Base-by-base conservation (phyloP, 768 basidiomycete genomes). In the Rhodotorula kratochvilovae region DNA sequence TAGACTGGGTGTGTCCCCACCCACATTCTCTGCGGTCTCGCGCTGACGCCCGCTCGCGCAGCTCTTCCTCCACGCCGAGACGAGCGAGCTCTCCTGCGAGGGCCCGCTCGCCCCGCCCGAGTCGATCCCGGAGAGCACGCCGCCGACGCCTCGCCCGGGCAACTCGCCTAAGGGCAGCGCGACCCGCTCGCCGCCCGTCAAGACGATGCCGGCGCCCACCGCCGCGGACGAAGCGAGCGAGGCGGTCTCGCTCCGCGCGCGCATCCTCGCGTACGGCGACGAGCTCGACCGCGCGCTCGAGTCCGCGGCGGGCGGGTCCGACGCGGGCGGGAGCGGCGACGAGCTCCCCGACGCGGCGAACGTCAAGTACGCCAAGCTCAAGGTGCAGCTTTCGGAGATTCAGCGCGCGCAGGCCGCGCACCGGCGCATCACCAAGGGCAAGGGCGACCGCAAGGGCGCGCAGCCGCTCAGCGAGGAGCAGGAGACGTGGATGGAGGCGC, bases 1-100 rank as follows among this genome's bases (percentile, higher is more conserved):
- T 90, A 63, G 89, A 93, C 78, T 97, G 95, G 95, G 92, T 95
- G 74, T 66, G 86, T 25, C 25, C n/a, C 8, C 13, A 4, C 23
- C 2, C 15, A n/a, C n/a, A n/a, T 13, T 39, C 2, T 3, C 19
- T 21, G 65, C 43, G 33, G 63, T 56, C 31, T 60, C 35, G 36
- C 45, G 58, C 27, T 66, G 33, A 56, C 25, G 33, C 12, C 8
- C 29, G n/a, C 53, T 55, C 7, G 50, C 61, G 13, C 67, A 92
- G 91, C 83, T 92, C 46, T 86, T 84, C 78, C 74, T 87, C 12
- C 85, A 88, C 79, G 89, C 87, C 77, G 77, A 85, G 17, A 85
- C 87, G 67, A 84, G 85, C 54, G 89, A 89, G 72, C 80, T 89
- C 4, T 80, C 80, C 58, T 65, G 74, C 48, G 81, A 80, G n/a